Conservation (phyloP, 2,329 filamentous ascomycete genomes). For the Sclerotinia glacialis region DNA sequence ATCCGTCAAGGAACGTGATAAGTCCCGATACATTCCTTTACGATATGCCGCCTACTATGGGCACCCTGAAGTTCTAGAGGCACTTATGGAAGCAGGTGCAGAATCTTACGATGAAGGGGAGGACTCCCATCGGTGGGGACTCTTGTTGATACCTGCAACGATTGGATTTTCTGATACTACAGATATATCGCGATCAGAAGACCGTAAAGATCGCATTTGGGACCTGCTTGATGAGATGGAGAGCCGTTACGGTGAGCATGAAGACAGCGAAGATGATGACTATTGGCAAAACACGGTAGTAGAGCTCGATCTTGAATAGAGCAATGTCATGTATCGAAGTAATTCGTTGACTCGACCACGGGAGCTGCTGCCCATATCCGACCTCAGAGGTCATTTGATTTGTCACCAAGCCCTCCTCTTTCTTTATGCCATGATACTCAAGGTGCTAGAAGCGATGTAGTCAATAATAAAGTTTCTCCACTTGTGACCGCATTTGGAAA, state of each 20-base stretch:
- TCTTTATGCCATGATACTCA: not conserved
- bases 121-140: conserved; percentile 16
- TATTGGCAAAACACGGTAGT: too few species aligned
- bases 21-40: conserved; percentile 21
- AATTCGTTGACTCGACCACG: not conserved
- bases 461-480: not conserved
- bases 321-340: not conserved
- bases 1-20: conserved; percentile 21
- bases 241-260: not conserved
- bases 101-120: conserved; percentile 19
- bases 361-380: not conserved
- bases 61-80: conserved; percentile 19
- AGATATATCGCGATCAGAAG: conserved; percentile 18
- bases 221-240: conserved; percentile 19
- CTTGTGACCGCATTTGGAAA: not conserved
- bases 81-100: conserved; percentile 23
- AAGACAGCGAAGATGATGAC: not conserved
- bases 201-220: conserved; percentile 15
- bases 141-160: conserved; percentile 12
- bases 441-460: not conserved
- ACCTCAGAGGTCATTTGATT: not conserved
- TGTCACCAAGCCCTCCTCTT: not conserved
- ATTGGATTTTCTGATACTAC: conserved; percentile 18
- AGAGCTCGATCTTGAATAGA: not conserved
- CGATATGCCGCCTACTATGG: conserved; percentile 23